phyloP scores from a whole-genome alignment of 2,329 filamentous ascomycete species.

The Beauveria pseudobassiana region DNA sequence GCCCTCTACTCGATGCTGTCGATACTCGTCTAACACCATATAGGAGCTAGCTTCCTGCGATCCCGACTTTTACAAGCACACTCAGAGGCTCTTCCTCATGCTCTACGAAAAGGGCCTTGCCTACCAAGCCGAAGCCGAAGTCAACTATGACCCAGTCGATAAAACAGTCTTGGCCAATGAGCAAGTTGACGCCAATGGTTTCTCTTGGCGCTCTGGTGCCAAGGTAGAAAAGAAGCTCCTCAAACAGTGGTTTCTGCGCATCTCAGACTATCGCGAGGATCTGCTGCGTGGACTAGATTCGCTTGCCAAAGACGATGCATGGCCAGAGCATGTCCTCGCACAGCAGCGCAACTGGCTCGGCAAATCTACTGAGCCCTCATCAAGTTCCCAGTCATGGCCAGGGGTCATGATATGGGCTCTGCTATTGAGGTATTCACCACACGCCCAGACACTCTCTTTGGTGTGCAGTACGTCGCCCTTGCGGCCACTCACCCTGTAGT shows the following conservation, averaged over 20 bases:
- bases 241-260: slow-evolving; percentile 86
- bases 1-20: slow-evolving; percentile 25
- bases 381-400: slow-evolving; percentile 55
- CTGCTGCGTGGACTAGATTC: slow-evolving; percentile 63
- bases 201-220: slow-evolving; percentile 81
- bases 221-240: slow-evolving; percentile 72
- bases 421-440: slow-evolving; percentile 74
- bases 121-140: slow-evolving; percentile 74
- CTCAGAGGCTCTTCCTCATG: slow-evolving; percentile 75
- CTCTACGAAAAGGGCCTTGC: slow-evolving; percentile 68
- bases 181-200: slow-evolving; percentile 80
- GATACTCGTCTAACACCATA: neutral
- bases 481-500: slow-evolving; percentile 68
- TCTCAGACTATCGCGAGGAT: slow-evolving; percentile 68
- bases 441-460: slow-evolving; percentile 77
- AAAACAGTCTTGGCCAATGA: slow-evolving; percentile 88
- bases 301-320: slow-evolving; percentile 55
- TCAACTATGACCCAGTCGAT: slow-evolving; percentile 88
- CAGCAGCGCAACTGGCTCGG: slow-evolving; percentile 90
- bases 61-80: slow-evolving; percentile 82
- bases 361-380: slow-evolving; percentile 63
- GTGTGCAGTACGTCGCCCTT: slow-evolving; percentile 77
- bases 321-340: slow-evolving; percentile 74
- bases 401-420: slow-evolving; percentile 32
- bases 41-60: slow-evolving; percentile 81